Conservation (phyloP, 495 filamentous ascomycete genomes). For the Patellaria atrata region DNA sequence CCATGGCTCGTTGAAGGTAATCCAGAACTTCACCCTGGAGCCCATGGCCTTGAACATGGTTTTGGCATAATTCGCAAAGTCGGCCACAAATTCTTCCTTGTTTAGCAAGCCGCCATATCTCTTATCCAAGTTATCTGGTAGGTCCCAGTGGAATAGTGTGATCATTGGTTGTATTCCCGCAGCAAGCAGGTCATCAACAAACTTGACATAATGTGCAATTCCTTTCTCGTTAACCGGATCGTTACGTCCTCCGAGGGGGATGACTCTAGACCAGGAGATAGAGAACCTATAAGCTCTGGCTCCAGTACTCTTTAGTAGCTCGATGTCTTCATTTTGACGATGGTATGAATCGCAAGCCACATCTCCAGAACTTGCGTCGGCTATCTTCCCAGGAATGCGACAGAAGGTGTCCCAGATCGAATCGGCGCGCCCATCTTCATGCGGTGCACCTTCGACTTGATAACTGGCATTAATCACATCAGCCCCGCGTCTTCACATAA, state of each 20-base stretch:
- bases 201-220: slow-evolving; percentile 45
- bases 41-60: slow-evolving; percentile 40
- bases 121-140: slow-evolving; percentile 45
- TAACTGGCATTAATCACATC: slow-evolving; percentile 34
- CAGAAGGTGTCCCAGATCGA: slow-evolving; percentile 72
- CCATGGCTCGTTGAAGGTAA: slow-evolving; percentile 54
- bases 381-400: slow-evolving; percentile 58
- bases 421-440: slow-evolving; percentile 53
- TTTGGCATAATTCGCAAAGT: slow-evolving; percentile 47
- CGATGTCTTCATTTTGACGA: slow-evolving; percentile 58
- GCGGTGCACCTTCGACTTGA: slow-evolving; percentile 58
- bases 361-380: slow-evolving; percentile 50
- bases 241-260: slow-evolving; percentile 48
- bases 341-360: slow-evolving; percentile 68
- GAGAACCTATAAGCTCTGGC: slow-evolving; percentile 62
- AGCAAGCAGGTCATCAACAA: slow-evolving; percentile 43
- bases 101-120: slow-evolving; percentile 47
- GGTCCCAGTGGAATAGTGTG: slow-evolving; percentile 52
- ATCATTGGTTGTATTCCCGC: slow-evolving; percentile 46
- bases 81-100: slow-evolving; percentile 42
- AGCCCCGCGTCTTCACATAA: slow-evolving; percentile 2
- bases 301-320: slow-evolving; percentile 48
- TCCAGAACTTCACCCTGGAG: slow-evolving; percentile 46
- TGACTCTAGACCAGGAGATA: slow-evolving; percentile 59
- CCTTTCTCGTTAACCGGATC: slow-evolving; percentile 47